Percentiles rank a stretch among this genome's conserved stretches.
phyloP scores from a whole-genome alignment of 1,139 yeast species.

The Saccharomyces hybrid region DNA sequence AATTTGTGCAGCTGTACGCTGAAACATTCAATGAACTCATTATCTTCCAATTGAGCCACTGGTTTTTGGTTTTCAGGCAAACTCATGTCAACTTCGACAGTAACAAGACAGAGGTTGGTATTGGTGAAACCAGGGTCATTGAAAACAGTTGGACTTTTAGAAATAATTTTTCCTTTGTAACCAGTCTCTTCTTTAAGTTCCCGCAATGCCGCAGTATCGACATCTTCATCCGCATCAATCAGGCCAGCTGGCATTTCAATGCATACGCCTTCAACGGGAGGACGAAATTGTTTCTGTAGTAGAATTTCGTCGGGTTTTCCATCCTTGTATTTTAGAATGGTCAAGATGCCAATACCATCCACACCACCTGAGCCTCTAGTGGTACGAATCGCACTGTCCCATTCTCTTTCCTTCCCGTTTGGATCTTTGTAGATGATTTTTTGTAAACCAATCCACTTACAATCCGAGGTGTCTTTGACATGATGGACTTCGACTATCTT shows the following conservation, averaged over 20 bases:
- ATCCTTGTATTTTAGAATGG: constrained; percentile 48
- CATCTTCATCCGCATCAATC: constrained; percentile 73
- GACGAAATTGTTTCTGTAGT: constrained; percentile 82
- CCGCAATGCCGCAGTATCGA: constrained; percentile 75
- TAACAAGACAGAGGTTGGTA: constrained; percentile 76
- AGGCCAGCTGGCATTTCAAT: constrained; percentile 95
- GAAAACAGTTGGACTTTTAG: constrained; percentile 51
- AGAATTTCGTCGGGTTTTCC: constrained; percentile 49
- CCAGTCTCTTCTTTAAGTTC: constrained; percentile 93
- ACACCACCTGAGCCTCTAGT: constrained; percentile 61
- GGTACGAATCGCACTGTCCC: constrained; percentile 88
- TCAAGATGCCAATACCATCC: constrained; percentile 88
- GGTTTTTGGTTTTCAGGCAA: constrained; percentile 64
- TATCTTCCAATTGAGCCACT: constrained; percentile 68
- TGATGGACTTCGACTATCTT: constrained; percentile 33
- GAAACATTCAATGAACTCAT: constrained; percentile 82
- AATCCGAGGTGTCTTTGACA: constrained; percentile 38
- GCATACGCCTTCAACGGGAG: constrained; percentile 82
- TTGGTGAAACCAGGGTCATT: constrained; percentile 95
- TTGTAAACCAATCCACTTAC: constrained; percentile 51
- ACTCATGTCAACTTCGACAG: constrained; percentile 65
- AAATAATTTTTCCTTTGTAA: constrained; percentile 48
- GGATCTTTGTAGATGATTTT: constrained; percentile 69
- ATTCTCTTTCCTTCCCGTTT: constrained; percentile 49
- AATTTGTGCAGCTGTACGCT: constrained; percentile 55